Conservation (phyloP, 2,329 filamentous ascomycete genomes). For the Bipolaris victoriae region DNA sequence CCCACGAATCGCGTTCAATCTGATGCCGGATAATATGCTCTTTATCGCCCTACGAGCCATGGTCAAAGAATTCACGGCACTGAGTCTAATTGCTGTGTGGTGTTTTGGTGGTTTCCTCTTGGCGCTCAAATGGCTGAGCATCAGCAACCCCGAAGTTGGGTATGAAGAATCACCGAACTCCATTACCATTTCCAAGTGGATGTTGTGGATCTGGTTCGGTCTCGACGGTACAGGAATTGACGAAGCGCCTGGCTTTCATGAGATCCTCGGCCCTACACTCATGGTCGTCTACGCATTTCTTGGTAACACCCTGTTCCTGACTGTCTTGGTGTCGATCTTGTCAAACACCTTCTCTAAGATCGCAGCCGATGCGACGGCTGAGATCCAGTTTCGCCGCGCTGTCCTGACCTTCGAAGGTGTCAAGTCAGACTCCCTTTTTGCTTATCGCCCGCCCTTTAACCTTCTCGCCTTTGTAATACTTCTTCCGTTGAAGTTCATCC, state of each 20-base stretch:
- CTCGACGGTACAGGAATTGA: constrained; percentile 71
- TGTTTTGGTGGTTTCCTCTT: constrained; percentile 83
- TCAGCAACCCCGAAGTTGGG: constrained; percentile 42
- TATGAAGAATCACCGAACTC: constrained; percentile 57
- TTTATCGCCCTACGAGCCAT: constrained; percentile 82
- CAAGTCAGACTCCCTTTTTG: constrained; percentile 82
- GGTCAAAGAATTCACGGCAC: constrained; percentile 83
- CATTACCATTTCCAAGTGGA: constrained; percentile 83
- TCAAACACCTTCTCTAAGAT: constrained; percentile 84
- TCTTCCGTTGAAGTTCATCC: constrained; percentile 77
- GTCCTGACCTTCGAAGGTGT: constrained; percentile 86
- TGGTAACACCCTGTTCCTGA: constrained; percentile 87
- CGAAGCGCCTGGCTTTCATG: constrained; percentile 72
- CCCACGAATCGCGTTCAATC: constrained; percentile 79
- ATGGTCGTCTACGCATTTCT: constrained; percentile 87
- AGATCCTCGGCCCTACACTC: constrained; percentile 75
- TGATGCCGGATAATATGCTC: constrained; percentile 83
- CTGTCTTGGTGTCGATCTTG: constrained; percentile 85
- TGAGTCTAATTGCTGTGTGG: constrained; percentile 78
- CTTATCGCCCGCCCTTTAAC: constrained; percentile 84
- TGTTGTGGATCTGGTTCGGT: constrained; percentile 93
- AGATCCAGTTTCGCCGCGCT: constrained; percentile 81
- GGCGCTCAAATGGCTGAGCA: constrained; percentile 77
- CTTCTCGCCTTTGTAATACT: constrained; percentile 76
- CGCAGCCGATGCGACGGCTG: constrained; percentile 76